Evolutionary conservation across 1,284 basidiomycete species (phyloP), one percentile per base, ranked within the genome.

Genomic region (Cerioporus squamosus): DNA sequence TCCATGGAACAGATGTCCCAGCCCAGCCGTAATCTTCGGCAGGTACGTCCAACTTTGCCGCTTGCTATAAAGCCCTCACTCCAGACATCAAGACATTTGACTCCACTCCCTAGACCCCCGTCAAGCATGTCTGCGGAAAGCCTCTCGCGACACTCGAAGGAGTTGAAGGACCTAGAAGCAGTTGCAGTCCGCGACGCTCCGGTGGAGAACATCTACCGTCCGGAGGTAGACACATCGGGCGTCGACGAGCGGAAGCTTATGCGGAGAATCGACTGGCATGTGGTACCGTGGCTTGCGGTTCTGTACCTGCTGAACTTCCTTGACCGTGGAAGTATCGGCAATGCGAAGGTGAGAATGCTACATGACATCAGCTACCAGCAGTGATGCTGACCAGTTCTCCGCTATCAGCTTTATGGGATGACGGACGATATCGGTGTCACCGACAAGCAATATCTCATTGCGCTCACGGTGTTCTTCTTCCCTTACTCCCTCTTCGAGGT

Each of bases 271-370:
- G 88, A 90, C 70, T 72, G 80, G 62, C 80, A 81, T 24, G 78
- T 89, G 58, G 80, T 89, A 38, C 87, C 88, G 8, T 90, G 86
- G 87, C 69, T 88, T 29, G 81, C 86, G 10, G 78, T 93, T 44
- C 75, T 93, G 47, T 93, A 93, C 73, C 78, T 93, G n/a, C 76
- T 93, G 45, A 87, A 87, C 63, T 89, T 89, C 72, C 74, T 88
- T 42, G 92, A 94, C 72, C 82, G 92, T 60, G 88, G 90, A 23
- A 91, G 88, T 66, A 90, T 94, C 63, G 91, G 91, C 70, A 93
- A 93, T 74, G 90, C 90, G 17, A 85, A 85, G 73, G 85, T 90
- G 54, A 59, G 68, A 49, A 39, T 8, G 10, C 5, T 1, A 23
- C 24, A 14, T 18, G 26, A 18, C 26, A 17, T 31, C 26, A 8